Base-by-base conservation (phyloP, 2,329 filamentous ascomycete species). In the Alternaria rosae region DNA sequence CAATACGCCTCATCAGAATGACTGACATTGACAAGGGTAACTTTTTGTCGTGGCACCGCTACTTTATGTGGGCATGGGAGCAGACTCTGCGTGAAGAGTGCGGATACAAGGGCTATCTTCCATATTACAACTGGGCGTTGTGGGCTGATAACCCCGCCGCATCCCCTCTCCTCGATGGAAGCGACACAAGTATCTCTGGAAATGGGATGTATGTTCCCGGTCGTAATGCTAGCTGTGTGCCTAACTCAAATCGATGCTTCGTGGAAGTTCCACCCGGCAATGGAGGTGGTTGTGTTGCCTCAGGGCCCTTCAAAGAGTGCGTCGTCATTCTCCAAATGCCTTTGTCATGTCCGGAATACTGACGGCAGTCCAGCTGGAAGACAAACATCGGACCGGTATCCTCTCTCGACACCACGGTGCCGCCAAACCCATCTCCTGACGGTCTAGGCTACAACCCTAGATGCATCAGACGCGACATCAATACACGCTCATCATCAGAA, bases 251-350 rank as follows among this genome's bases (percentile, higher is more conserved):
- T 13, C 38, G 48, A 45, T 58, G 56, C 41, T 53, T 58, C 1
- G 48, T 58, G 4, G 26, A 58, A 13, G 15, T 58, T 10, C 47
- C 47, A 7, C 38, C 81, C 0, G 86, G 85, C 15, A 79, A 80
- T 0, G 86, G 86, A 9, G 86, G 86, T 38, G 86, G 86, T 4
- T 88, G 85, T 69, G 79, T 88, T 5, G 77, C 71, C 12, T 79
- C 76, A 0, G 85, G 85, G 0, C 85, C 85, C 0, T 86, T 86
- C 75, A 81, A 78, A 67, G 78, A 85, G 70, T 73, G 64, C 35
- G 65, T 61, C 1, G 25, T 15, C 50, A 1, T 11, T 5, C 21
- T 20, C 17, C 3, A 21, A 4, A 20, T 21, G 12, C 13, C 13
- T 53, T 13, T 1, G 11, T 17, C 35, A 38, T 10, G 35, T 38